phyloP scores from a whole-genome alignment of 306 rosid species.

The Leucaena leucocephala region DNA sequence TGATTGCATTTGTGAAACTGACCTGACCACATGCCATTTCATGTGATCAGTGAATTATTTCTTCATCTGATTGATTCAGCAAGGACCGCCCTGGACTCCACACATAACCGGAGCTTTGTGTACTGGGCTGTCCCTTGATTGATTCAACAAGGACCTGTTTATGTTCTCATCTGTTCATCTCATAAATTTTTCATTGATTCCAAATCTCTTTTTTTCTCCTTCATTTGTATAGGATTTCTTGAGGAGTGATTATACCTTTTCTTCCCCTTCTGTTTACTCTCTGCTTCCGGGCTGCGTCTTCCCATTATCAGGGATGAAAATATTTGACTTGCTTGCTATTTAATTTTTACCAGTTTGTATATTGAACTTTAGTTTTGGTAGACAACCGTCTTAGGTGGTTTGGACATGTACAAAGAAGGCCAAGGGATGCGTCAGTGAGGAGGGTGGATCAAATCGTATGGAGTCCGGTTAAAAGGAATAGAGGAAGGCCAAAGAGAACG shows the following conservation, averaged over 20 bases:
- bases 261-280: neutral
- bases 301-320: neutral
- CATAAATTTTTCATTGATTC: neutral
- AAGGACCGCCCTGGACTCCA: neutral
- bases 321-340: neutral
- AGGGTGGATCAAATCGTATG: too few relatives aligned
- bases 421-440: too few relatives aligned
- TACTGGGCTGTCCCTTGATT: neutral
- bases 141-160: neutral
- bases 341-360: neutral
- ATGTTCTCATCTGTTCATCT: constrained; percentile 7
- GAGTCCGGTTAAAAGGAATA: too few relatives aligned
- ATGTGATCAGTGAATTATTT: neutral
- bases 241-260: neutral
- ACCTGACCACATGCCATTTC: neutral
- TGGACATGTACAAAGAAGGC: too few relatives aligned
- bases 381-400: too few relatives aligned
- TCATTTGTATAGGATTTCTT: neutral
- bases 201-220: neutral
- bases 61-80: neutral
- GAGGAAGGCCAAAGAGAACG: too few relatives aligned
- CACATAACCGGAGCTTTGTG: neutral
- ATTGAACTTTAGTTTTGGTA: neutral
- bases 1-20: constrained; percentile 1
- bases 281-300: neutral